Base-by-base conservation (phyloP, 805 yeast genomes). In the Hanseniaspora lindneri region DNA sequence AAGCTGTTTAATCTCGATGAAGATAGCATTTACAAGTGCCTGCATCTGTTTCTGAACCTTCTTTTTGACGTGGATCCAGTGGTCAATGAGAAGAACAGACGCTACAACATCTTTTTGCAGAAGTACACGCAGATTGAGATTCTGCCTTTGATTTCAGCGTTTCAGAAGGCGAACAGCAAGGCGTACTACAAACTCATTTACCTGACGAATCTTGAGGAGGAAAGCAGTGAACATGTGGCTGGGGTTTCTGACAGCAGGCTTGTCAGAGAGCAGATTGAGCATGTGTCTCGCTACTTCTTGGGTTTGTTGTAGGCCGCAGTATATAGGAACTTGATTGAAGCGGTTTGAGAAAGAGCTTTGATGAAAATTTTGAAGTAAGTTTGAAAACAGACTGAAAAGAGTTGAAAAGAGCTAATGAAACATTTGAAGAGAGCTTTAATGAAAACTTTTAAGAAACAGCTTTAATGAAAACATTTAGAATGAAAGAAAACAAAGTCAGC, bases 111-210 rank as follows among this genome's bases (percentile, higher is more conserved):
- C 5, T 37, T 60, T 13, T 29, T 54, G 25, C 56, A 57, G 30
- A 60, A 60, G 47, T 60, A 58, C 41, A 51, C 54, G 23, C 44
- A 44, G 16, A 41, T 52, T 20, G 55, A 56, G 1, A 43, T 58
- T 19, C 46, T 39, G 32, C 20, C 46, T 9, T 40, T 54, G 42
- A 21, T 59, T 25, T 36, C 39, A 6, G 10, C 24, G 4, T 59
- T 56, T 39, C 52, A 50, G 24, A 41, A 43, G 4, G 37, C 52
- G 4, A 57, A 59, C 39, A 49, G 51, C 2, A 56, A 54, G 20
- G 29, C 52, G 4, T 57, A 53, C 39, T 47, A 52, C 14, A 56
- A 55, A 27, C 32, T 60, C 24, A 53, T 53, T 32, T 56, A 56
- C 10, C 41, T 59, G 30, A 55, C 55, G 6, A 46, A 39, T 30